phyloP scores from a whole-genome alignment of 2,329 filamentous ascomycete species.

The Tolypocladium album region DNA sequence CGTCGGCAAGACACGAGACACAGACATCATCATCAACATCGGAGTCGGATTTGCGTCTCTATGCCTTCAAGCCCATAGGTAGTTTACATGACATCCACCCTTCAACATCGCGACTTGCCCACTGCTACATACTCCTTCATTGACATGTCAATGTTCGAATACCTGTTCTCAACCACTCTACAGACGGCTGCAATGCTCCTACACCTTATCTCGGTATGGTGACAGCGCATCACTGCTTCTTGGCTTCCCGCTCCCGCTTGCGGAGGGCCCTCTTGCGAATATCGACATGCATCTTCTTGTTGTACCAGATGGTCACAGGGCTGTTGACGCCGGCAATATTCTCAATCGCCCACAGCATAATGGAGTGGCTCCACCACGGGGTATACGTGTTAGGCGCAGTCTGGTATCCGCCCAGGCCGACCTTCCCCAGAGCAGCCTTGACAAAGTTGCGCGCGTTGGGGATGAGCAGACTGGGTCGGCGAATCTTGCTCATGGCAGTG shows the following conservation, averaged over 20 bases:
- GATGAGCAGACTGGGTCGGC: constrained; percentile 64
- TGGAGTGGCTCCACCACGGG: constrained; percentile 84
- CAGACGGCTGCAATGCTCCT: background rate
- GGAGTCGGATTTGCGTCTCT: background rate
- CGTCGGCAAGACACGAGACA: too few species aligned
- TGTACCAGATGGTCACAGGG: constrained; percentile 35
- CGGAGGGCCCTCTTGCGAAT: constrained; percentile 74
- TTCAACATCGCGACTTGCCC: background rate
- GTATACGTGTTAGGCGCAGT: constrained; percentile 75
- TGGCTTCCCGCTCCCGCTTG: constrained; percentile 74
- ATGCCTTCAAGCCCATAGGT: background rate
- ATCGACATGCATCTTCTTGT: constrained; percentile 63
- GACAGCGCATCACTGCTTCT: constrained; percentile 40
- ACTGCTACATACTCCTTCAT: background rate
- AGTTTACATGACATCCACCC: background rate
- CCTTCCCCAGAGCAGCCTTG: constrained; percentile 62
- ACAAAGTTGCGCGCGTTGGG: constrained; percentile 80
- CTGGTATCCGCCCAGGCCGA: constrained; percentile 73
- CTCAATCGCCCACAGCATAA: constrained; percentile 77
- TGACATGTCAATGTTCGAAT: background rate
- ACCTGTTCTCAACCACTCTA: constrained; percentile 14
- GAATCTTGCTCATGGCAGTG: constrained; percentile 94
- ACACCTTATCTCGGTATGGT: background rate
- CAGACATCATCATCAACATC: background rate
- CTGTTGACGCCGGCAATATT: constrained; percentile 41